Conservation (phyloP, 148 eudicot genomes). For the Camellia japonica region DNA sequence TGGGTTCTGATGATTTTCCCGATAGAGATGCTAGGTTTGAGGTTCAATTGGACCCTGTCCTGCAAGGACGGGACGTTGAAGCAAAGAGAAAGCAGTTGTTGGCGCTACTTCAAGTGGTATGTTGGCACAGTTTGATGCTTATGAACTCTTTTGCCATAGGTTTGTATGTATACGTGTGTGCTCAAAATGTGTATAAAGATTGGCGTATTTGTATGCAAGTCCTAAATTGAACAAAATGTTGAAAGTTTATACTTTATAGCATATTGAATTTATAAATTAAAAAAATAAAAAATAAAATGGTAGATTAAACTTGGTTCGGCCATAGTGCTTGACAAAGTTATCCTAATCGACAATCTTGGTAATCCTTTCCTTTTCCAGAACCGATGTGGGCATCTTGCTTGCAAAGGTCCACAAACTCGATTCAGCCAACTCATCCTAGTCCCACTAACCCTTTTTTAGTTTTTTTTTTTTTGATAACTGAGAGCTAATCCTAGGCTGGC, state of each 20-base stretch:
- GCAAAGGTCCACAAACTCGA: too few relatives aligned
- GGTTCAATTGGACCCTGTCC: conserved; percentile 27
- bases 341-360: background rate
- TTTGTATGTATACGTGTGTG: background rate
- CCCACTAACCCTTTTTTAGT: background rate
- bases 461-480: background rate
- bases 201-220: background rate
- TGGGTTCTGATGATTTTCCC: conserved; percentile 17
- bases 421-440: background rate
- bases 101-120: conserved; percentile 76
- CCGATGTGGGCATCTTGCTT: background rate
- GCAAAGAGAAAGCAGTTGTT: conserved; percentile 60
- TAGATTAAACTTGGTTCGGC: background rate
- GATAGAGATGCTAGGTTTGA: conserved; percentile 27
- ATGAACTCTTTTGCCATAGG: background rate
- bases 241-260: background rate
- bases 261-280: too few relatives aligned
- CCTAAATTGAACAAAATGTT: background rate
- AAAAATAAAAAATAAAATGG: too few relatives aligned
- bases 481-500: too few relatives aligned
- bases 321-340: background rate
- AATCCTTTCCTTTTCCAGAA: background rate
- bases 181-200: background rate
- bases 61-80: conserved; percentile 37
- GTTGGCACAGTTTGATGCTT: conserved; percentile 7